These are phyloP conservation scores for Sequoia sempervirens DNA, from an alignment of 75 land plant species.

Conservation along the genomic window DNA sequence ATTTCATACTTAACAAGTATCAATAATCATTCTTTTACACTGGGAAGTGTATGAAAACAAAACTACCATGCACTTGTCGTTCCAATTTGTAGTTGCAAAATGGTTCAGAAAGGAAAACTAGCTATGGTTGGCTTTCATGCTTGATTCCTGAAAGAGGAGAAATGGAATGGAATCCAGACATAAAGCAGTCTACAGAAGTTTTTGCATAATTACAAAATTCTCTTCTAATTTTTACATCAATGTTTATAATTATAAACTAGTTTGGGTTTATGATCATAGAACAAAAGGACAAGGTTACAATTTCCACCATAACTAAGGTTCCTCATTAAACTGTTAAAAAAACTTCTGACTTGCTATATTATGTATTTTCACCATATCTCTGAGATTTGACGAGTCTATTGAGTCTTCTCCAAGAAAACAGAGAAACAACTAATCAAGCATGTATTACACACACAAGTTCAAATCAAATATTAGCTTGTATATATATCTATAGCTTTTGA, in stretches of 20 bases:
- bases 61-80: neutral
- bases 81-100: neutral
- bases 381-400: neutral
- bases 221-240: neutral
- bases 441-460: too few relatives aligned
- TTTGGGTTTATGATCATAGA: neutral
- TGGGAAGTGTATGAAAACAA: neutral
- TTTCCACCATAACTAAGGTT: neutral
- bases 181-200: neutral
- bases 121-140: neutral
- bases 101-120: neutral
- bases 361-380: neutral
- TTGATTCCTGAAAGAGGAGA: neutral
- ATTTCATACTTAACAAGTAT: neutral
- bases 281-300: neutral
- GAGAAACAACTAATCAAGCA: neutral
- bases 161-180: neutral
- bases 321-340: neutral
- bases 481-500: neutral
- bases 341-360: neutral
- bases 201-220: neutral
- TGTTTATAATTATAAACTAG: neutral
- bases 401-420: neutral
- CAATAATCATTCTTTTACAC: neutral
- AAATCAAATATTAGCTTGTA: too few relatives aligned